These are phyloP conservation scores for Curvularia spicifera DNA, from an alignment of 2,329 filamentous ascomycete genomes.

Conservation along the genomic window DNA sequence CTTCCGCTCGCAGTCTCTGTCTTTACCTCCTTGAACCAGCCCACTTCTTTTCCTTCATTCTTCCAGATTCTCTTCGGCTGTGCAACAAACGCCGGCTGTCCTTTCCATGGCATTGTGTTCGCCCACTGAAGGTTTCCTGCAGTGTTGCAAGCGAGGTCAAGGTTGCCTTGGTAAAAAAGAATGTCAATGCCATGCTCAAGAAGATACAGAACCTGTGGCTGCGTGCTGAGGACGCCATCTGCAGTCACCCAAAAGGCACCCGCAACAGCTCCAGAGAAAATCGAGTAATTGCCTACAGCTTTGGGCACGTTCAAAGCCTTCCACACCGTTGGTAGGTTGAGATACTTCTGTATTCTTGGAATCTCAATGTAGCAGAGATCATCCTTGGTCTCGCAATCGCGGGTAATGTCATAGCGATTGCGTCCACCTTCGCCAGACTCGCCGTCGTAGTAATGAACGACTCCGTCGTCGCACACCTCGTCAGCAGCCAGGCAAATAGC, in stretches of 20 bases:
- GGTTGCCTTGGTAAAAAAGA: slow-evolving; percentile 51
- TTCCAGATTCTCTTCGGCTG: slow-evolving; percentile 40
- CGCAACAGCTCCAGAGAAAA: slow-evolving; percentile 32
- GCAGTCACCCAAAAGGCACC: slow-evolving; percentile 39
- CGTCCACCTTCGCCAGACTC: slow-evolving; percentile 50
- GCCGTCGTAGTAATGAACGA: slow-evolving; percentile 51
- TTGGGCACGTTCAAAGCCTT: slow-evolving; percentile 44
- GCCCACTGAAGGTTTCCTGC: slow-evolving; percentile 51
- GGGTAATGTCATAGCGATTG: slow-evolving; percentile 55
- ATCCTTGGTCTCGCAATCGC: slow-evolving; percentile 46
- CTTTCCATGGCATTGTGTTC: slow-evolving; percentile 53
- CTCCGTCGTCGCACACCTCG: slow-evolving; percentile 48
- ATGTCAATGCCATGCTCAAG: slow-evolving; percentile 49
- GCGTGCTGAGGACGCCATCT: slow-evolving; percentile 38
- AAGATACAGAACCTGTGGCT: slow-evolving; percentile 46
- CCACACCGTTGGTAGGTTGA: slow-evolving; percentile 44
- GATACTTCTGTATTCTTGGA: slow-evolving; percentile 38
- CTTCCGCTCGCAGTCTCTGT: slow-evolving; percentile 34
- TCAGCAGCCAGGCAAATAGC: slow-evolving; percentile 51
- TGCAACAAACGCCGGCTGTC: slow-evolving; percentile 52
- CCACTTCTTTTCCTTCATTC: slow-evolving; percentile 32
- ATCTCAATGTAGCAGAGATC: slow-evolving; percentile 50
- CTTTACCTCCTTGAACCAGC: slow-evolving; percentile 48
- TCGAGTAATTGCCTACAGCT: slow-evolving; percentile 42
- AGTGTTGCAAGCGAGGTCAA: slow-evolving; percentile 53